Base-by-base conservation (phyloP, 768 basidiomycete species). In the Lanmaoa pseudosensibilis region DNA sequence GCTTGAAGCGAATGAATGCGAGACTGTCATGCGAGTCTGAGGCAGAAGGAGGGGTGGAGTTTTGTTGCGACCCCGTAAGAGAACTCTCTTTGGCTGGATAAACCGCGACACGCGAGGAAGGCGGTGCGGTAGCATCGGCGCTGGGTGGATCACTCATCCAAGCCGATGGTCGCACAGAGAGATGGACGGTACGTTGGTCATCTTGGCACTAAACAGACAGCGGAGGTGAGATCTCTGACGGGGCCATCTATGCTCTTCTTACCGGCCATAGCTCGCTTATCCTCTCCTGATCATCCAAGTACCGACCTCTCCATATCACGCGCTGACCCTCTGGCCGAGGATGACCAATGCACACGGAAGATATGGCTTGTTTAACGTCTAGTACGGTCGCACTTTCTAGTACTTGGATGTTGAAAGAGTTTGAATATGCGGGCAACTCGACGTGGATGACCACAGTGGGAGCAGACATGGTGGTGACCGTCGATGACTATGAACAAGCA, bases 161-260 rank as follows among this genome's bases (percentile, higher is more conserved):
- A 51, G 86, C 86, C 27, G 86, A 87, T 23, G 88, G 86, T 66
- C 87, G 85, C n/a, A 92, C 89, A 15, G 88, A 85, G 21, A 92
- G 77, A 71, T 91, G 90, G 41, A 92, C 75, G 54, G 84, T 77
- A 41, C 80, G 81, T 25, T 82, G 78, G 50, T 86, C 86, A 53
- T 81, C 80, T 39, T 74, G 70, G 43, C 74, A 73, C 88, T 90
- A 65, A 46, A 41, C 16, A 27, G 23, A 46, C 6, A 32, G 23
- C 18, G 15, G 16, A 45, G 32, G 52, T 68, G 19, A 61, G 61
- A 41, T 43, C 21, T 39, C 27, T 12, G 50, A 50, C 15, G 19
- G 23, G 21, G 7, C 19, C 4, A n/a, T 19, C 3, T 21, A 11
- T 40, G 21, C 2, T 33, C 47, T 36, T 63, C 78, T 65, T 61